Conservation (phyloP, 331 rosid genomes). For the Spiraea crenata region DNA sequence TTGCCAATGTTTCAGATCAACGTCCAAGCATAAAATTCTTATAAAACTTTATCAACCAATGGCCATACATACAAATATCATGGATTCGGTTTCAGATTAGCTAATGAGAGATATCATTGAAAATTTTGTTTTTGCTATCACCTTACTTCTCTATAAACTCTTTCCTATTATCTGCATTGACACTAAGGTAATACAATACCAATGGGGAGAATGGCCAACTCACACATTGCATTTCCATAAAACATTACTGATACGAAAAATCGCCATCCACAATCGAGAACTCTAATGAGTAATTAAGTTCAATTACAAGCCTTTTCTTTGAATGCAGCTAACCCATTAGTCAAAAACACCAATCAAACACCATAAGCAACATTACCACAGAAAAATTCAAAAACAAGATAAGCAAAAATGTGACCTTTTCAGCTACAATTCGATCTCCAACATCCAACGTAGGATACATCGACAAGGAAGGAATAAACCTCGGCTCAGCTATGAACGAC, state of each 20-base stretch:
- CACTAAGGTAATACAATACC: neutral
- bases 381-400: neutral
- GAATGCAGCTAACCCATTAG: neutral
- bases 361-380: neutral
- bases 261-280: neutral
- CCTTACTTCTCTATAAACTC: neutral
- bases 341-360: neutral
- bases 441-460: slow-evolving; percentile 99
- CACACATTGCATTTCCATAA: neutral
- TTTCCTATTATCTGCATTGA: neutral
- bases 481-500: slow-evolving; percentile 90
- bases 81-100: neutral
- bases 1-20: neutral
- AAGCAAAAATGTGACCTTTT: slow-evolving; percentile 51
- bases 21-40: neutral
- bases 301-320: neutral
- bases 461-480: slow-evolving; percentile 97
- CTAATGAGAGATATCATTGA: neutral
- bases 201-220: neutral
- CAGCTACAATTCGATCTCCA: slow-evolving; percentile 95
- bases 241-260: neutral
- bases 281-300: neutral
- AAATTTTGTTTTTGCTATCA: neutral
- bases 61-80: neutral
- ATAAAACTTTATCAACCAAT: neutral